Evolutionary conservation across 805 yeast genomes (phyloP), one percentile per base, ranked within the genome.

Genomic region (Myxozyma geophila): DNA sequence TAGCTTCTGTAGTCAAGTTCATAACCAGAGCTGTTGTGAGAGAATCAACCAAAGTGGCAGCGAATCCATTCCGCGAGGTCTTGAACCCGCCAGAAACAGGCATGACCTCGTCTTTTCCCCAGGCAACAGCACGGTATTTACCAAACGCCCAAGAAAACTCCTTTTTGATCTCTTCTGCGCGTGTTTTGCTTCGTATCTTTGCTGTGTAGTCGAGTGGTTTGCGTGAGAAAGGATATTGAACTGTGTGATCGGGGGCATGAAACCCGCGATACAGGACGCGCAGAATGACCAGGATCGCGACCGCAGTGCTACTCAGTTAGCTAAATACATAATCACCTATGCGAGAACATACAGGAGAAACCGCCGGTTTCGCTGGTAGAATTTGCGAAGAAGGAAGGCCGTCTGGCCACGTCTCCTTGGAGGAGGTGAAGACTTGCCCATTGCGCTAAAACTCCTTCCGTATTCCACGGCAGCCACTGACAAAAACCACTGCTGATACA

Each of bases 41-140:
- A 0, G 82, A 70, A 62, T 81, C 84, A 3, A 81, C 70, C 19
- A 80, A 52, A 1, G 81, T 76, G 0, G 81, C 75, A 8, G 81
- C 77, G 82, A 83, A 81, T 0, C 80, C 80, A 59, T 74, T 77
- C 58, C 78, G 76, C 1, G 80, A 70, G 58, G 75, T 75, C 12
- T 40, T 64, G 59, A 46, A 2, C 40, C 63, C 58, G 33, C 74
- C 74, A 1, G 76, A 64, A 1, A 77, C 46, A 1, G 81, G 81
- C 15, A 67, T 58, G 2, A 79, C 74, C 59, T 78, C 81, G 62
- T 79, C 81, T 51, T 74, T 75, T 6, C 78, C 79, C 68, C 74
- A 73, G 0, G 76, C 80, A 35, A 44, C 60, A 28, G 54, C 58
- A 4, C 50, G 40, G 36, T 67, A 67, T 58, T 43, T 49, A 13